Conservation (phyloP, 1,284 basidiomycete species). For the Inonotus hispidus region DNA sequence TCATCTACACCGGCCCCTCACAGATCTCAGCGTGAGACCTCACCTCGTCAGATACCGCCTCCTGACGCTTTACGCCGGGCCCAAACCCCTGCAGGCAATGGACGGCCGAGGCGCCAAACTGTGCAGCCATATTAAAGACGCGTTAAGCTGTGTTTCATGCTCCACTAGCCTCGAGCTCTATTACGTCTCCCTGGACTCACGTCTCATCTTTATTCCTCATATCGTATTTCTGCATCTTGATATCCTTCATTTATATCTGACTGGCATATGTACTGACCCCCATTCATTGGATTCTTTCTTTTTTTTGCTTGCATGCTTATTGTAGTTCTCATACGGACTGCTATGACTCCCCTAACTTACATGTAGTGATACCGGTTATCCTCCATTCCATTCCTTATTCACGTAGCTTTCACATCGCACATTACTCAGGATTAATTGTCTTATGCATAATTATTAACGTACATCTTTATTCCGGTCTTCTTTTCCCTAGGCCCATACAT, state of each 20-base stretch:
- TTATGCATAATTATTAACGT: slow-evolving; percentile 11
- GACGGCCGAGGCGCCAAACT: slow-evolving; percentile 7
- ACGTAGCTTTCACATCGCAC: background rate
- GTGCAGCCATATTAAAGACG: slow-evolving; percentile 8
- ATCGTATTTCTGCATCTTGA: slow-evolving; percentile 8
- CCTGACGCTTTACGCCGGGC: slow-evolving; percentile 15
- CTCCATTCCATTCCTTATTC: background rate
- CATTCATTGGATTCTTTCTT: slow-evolving; percentile 3
- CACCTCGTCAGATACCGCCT: slow-evolving; percentile 6
- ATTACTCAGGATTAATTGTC: slow-evolving; percentile 3
- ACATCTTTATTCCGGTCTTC: background rate
- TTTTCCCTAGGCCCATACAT: background rate
- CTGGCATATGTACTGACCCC: slow-evolving; percentile 5
- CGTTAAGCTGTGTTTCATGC: slow-evolving; percentile 1
- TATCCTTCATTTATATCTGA: background rate
- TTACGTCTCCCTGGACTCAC: slow-evolving; percentile 8
- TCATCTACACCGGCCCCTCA: slow-evolving; percentile 9
- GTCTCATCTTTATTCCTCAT: slow-evolving; percentile 5
- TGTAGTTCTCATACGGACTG: slow-evolving; percentile 1
- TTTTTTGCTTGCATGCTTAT: background rate
- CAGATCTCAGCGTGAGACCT: slow-evolving; percentile 11
- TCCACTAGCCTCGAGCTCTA: slow-evolving; percentile 10
- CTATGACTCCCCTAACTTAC: slow-evolving; percentile 1
- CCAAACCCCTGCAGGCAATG: slow-evolving; percentile 15
- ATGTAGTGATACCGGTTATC: slow-evolving; percentile 17